Conservation (phyloP, 1,284 basidiomycete species). For the Heterobasidion annosum region DNA sequence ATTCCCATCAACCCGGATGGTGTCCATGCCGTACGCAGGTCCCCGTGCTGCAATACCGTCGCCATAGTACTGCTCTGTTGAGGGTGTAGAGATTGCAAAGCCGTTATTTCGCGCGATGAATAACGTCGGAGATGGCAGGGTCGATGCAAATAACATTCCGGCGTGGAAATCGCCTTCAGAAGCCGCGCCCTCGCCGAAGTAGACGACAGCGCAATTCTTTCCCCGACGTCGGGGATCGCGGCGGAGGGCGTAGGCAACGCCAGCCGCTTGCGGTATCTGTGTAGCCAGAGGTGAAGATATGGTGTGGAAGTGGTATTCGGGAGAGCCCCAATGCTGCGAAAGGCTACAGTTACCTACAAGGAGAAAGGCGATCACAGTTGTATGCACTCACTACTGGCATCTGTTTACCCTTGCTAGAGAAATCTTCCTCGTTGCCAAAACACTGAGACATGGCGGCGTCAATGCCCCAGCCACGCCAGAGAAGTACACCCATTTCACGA, state of each 20-base stretch:
- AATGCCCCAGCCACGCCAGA: constrained; percentile 79
- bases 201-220: constrained; percentile 79
- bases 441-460: constrained; percentile 80
- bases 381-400: constrained; percentile 67
- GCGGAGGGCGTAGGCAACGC: constrained; percentile 85
- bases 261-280: constrained; percentile 93
- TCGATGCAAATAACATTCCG: constrained; percentile 70
- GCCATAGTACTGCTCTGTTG: constrained; percentile 83
- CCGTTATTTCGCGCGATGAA: constrained; percentile 83
- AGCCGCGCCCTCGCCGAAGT: constrained; percentile 83
- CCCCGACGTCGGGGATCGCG: constrained; percentile 67
- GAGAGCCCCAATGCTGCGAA: constrained; percentile 80
- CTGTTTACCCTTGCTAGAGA: constrained; percentile 78
- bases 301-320: constrained; percentile 82
- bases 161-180: constrained; percentile 77
- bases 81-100: constrained; percentile 92
- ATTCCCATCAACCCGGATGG: constrained; percentile 90
- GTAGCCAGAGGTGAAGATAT: constrained; percentile 94
- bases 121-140: constrained; percentile 62
- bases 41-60: constrained; percentile 92
- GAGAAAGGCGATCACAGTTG: background rate
- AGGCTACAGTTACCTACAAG: background rate
- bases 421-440: constrained; percentile 79
- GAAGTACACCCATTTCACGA: constrained; percentile 83
- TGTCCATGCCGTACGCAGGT: constrained; percentile 90